Percentiles rank a stretch among this genome's conserved stretches.
Conservation (phyloP, 805 yeast genomes). For the Metschnikowia cubensis region DNA sequence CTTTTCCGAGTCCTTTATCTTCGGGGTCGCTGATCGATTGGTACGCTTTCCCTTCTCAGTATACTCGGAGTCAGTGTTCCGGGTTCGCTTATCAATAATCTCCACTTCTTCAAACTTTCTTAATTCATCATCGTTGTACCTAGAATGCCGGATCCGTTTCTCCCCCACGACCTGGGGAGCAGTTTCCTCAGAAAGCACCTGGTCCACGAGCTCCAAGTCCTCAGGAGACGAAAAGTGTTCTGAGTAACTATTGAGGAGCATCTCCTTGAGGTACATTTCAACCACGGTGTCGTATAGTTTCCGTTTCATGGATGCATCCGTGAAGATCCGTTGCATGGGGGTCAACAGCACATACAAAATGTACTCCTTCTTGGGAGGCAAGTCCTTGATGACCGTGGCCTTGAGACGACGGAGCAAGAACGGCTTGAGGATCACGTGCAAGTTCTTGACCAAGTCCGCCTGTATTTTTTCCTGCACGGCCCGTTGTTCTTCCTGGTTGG, state of each 20-base stretch:
- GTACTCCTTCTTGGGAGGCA: constrained; percentile 91
- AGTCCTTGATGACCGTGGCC: constrained; percentile 55
- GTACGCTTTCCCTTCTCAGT: not conserved
- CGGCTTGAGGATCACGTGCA: constrained; percentile 87
- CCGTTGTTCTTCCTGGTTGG: constrained; percentile 42
- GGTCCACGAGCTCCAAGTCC: constrained; percentile 31
- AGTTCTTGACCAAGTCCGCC: constrained; percentile 58
- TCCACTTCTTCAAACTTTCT: not conserved
- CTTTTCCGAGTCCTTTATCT: too few species aligned
- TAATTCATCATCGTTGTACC: constrained; percentile 2
- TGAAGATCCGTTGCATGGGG: constrained; percentile 57
- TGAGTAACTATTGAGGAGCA: constrained; percentile 39
- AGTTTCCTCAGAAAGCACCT: constrained; percentile 38
- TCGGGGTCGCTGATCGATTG: not conserved
- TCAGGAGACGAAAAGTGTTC: constrained; percentile 15
- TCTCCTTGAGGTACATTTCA: constrained; percentile 48
- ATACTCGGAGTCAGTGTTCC: not conserved
- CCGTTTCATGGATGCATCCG: constrained; percentile 47
- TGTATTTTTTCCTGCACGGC: constrained; percentile 54
- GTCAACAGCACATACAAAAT: constrained; percentile 71
- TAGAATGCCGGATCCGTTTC: not conserved
- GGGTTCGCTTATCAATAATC: not conserved
- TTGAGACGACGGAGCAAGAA: constrained; percentile 81
- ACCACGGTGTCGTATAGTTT: constrained; percentile 43
- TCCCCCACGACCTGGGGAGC: not conserved